These are phyloP conservation scores for Prototheca wickerhamii DNA, from an alignment of 163 green algal genomes.

Conservation along the genomic window DNA sequence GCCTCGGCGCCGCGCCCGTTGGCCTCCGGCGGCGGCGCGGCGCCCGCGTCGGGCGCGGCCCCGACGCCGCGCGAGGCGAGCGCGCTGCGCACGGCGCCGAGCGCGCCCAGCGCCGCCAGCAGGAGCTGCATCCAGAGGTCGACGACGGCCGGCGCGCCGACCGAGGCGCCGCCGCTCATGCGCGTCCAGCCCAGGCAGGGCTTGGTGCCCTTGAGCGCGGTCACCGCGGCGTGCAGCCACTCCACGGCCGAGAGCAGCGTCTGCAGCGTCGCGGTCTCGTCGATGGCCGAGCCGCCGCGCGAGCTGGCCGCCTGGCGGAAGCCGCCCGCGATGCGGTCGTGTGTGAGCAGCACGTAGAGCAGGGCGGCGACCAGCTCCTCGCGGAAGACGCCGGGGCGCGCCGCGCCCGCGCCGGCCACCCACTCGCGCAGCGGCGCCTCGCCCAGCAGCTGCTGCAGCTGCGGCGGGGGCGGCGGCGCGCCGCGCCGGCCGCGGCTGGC, in stretches of 20 bases:
- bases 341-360: slow-evolving; percentile 31
- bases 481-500: background rate
- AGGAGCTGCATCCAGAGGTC: slow-evolving; percentile 38
- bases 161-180: slow-evolving; percentile 9
- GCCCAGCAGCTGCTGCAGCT: slow-evolving; percentile 29
- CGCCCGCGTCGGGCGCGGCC: background rate
- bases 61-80: background rate
- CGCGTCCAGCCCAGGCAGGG: slow-evolving; percentile 32
- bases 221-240: slow-evolving; percentile 23
- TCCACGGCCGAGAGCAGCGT: slow-evolving; percentile 6
- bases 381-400: slow-evolving; percentile 12
- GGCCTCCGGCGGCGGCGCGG: background rate
- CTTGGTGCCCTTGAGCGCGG: slow-evolving; percentile 28
- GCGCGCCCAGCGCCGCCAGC: slow-evolving; percentile 13
- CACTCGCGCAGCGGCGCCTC: slow-evolving; percentile 18
- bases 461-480: slow-evolving; percentile 2
- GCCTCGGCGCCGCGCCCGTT: background rate
- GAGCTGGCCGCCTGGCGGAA: background rate
- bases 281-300: slow-evolving; percentile 3
- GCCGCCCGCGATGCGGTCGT: slow-evolving; percentile 6
- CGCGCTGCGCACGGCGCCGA: background rate
- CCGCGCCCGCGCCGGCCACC: slow-evolving; percentile 3
- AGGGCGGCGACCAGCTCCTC: slow-evolving; percentile 28
- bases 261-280: slow-evolving; percentile 13
- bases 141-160: slow-evolving; percentile 17